Percentiles rank a stretch among this genome's conserved stretches.
These are phyloP conservation scores for Gymnopus androsaceus DNA, from an alignment of 1,284 basidiomycete genomes.

Conservation along the genomic window DNA sequence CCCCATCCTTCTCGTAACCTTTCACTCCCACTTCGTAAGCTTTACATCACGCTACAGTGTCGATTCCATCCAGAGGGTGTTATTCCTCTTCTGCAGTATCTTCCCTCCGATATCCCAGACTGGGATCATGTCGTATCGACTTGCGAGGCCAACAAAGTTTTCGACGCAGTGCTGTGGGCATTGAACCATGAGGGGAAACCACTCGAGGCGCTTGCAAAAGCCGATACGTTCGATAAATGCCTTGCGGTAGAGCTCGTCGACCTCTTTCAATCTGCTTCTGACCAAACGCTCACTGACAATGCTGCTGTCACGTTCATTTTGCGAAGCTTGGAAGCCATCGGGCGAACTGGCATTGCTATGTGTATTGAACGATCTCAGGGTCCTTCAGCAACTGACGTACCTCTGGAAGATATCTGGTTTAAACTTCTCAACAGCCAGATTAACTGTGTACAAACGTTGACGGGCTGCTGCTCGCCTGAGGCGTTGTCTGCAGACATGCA, in stretches of 20 bases:
- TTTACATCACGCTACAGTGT: constrained; percentile 78
- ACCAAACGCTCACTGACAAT: constrained; percentile 6
- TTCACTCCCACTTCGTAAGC: constrained; percentile 50
- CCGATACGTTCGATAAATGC: constrained; percentile 60
- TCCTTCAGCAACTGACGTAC: constrained; percentile 42
- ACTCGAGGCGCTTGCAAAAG: constrained; percentile 66
- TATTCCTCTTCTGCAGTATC: constrained; percentile 65
- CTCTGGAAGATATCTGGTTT: constrained; percentile 91
- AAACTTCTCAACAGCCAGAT: constrained; percentile 82
- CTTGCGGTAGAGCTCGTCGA: constrained; percentile 56
- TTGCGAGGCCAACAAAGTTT: constrained; percentile 69
- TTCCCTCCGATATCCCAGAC: constrained; percentile 61
- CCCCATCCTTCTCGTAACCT: constrained; percentile 44
- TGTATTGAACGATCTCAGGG: constrained; percentile 67
- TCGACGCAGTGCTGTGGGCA: constrained; percentile 85
- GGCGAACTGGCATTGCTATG: constrained; percentile 62
- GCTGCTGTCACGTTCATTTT: constrained; percentile 36
- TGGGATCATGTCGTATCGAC: constrained; percentile 57
- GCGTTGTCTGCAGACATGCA: constrained; percentile 22
- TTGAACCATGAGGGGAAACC: constrained; percentile 68
- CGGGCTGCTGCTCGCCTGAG: constrained; percentile 41
- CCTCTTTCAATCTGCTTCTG: constrained; percentile 34
- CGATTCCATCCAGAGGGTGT: constrained; percentile 67
- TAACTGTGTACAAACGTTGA: constrained; percentile 73
- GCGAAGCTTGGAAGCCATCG: constrained; percentile 53